phyloP scores from a whole-genome alignment of 2,329 filamentous ascomycete species.

The Diaporthe capsici region DNA sequence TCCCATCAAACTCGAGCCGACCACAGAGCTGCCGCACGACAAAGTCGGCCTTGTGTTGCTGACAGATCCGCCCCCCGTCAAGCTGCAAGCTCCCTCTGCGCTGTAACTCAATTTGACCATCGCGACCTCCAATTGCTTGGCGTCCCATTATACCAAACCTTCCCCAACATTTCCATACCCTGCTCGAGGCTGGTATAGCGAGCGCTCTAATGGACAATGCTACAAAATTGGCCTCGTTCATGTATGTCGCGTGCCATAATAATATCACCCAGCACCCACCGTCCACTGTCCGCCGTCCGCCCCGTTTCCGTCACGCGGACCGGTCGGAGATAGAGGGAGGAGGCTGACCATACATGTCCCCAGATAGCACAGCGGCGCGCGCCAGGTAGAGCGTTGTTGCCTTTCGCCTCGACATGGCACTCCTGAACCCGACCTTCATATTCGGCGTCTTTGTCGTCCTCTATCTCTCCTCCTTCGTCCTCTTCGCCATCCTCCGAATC shows the following conservation, averaged over 20 bases:
- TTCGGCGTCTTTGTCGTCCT: slow-evolving; percentile 87
- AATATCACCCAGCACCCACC: not conserved
- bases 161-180: slow-evolving; percentile 32
- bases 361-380: slow-evolving; percentile 42
- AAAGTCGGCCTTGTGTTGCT: slow-evolving; percentile 3
- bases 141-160: slow-evolving; percentile 18
- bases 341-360: slow-evolving; percentile 34
- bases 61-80: slow-evolving; percentile 15
- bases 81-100: slow-evolving; percentile 8
- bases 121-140: slow-evolving; percentile 33
- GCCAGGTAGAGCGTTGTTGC: slow-evolving; percentile 44
- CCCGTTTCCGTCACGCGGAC: slow-evolving; percentile 1
- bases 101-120: slow-evolving; percentile 24
- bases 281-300: not conserved
- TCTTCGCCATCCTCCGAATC: slow-evolving; percentile 94
- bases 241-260: slow-evolving; percentile 34
- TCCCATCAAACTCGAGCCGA: not conserved
- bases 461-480: slow-evolving; percentile 91
- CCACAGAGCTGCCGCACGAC: not conserved
- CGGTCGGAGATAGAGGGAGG: slow-evolving; percentile 14
- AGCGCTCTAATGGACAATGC: slow-evolving; percentile 40
- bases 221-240: slow-evolving; percentile 39
- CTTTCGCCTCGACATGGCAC: slow-evolving; percentile 66
- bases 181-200: slow-evolving; percentile 30
- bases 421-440: slow-evolving; percentile 83